Base-by-base conservation (phyloP, 176 grass and related monocot genomes). In the Sorghum bicolor region DNA sequence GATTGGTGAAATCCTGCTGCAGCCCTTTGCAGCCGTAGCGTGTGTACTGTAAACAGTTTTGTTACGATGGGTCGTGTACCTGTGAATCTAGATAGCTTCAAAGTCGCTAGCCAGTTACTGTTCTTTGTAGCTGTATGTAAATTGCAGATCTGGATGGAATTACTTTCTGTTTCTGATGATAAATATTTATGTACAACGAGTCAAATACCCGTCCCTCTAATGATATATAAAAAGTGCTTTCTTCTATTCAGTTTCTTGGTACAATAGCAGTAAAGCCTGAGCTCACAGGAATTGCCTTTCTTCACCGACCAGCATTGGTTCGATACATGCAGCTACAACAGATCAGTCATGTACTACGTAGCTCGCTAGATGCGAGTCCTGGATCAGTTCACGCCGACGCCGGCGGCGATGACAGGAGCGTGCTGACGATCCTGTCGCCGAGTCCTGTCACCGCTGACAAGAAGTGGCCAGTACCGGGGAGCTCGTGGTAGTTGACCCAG, bases 401-500 rank as follows among this genome's bases (percentile, higher is more conserved):
- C 36, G 78, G 28, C 53, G 83, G 2, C 36, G 72, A 12, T 26
- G 80, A n/a, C 70, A 94, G 53, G 33, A 91, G 70, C 76, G 85
- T 84, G 58, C 45, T 72, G 82, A 95, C 15, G 80, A 99, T 89
- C 77, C 58, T 89, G 70, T 99, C 97, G 2, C 84, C 83, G 20
- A 99, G 91, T 5, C 93, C 91, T 0, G 86, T 83, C 57, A 96
- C 91, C 39, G 81, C 66, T 0, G 89, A 77, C 52, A 94, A 53
- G 75, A 88, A 96, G 87, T 99, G 97, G 0, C 93, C 97, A 0
- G 85, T 88, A 0, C 71, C 74, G 47, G 90, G 11, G 26, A 99
- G 78, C 62, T 99, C 93, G 47, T 99, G 93, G 87, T 96, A 96
- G 48, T 69, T 67, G 44, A 96, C 72, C 93, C 97, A 96, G 72